These are phyloP conservation scores for Lindgomyces ingoldianus DNA, from an alignment of 495 filamentous ascomycete species.

Conservation along the genomic window DNA sequence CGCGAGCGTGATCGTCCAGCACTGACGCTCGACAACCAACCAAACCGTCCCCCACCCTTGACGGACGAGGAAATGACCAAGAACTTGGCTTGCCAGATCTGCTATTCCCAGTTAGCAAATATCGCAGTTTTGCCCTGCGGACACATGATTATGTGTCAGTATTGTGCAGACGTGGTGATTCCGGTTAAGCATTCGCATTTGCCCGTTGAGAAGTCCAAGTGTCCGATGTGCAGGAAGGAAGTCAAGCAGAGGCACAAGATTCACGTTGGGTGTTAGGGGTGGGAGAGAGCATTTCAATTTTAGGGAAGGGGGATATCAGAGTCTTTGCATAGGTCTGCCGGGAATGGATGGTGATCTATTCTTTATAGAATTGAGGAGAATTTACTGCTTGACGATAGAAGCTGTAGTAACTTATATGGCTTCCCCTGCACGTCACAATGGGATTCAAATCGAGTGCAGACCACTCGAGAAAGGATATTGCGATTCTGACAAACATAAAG, in stretches of 20 bases:
- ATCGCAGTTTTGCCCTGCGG: conserved; percentile 58
- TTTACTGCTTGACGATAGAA: no score
- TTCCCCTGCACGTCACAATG: no score
- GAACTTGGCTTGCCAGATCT: conserved; percentile 58
- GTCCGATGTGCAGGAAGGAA: conserved; percentile 45
- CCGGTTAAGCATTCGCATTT: conserved; percentile 36
- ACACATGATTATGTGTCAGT: conserved; percentile 57
- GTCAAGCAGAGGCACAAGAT: conserved; percentile 35
- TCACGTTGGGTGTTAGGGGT: conserved; percentile 16
- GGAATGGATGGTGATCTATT: no score
- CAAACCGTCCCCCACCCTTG: conserved; percentile 51
- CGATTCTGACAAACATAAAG: no score
- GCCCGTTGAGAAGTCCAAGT: conserved; percentile 35
- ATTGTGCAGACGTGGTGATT: conserved; percentile 44
- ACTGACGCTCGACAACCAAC: conserved; percentile 47
- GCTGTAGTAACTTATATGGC: no score
- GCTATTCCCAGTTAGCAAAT: conserved; percentile 57
- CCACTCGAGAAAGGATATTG: no score
- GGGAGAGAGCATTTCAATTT: neutral
- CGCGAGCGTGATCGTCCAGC: neutral
- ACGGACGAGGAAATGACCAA: conserved; percentile 52
- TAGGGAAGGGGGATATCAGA: no score
- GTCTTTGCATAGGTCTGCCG: no score
- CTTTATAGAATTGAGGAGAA: no score
- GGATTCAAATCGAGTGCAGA: no score